Evolutionary conservation across 208 protist species (phyloP), one percentile per base, ranked within the genome.

Genomic region (Leptomonas seymouri): DNA sequence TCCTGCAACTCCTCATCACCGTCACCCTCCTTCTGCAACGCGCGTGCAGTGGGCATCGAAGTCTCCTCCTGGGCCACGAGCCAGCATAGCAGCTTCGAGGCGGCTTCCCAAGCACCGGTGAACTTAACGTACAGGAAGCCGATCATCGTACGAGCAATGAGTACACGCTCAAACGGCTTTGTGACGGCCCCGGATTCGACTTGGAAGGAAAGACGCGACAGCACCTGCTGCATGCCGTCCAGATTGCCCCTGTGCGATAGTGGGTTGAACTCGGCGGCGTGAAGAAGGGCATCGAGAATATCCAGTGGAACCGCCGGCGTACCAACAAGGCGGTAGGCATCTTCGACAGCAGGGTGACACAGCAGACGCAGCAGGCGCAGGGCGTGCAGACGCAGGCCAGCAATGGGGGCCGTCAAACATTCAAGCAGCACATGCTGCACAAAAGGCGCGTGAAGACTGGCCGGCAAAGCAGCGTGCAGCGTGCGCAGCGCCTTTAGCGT

Each of bases 81-180:
- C 34, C 68, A 67, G 41, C 80, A 66, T 15, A 94, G 61, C 20
- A 94, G 80, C 65, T 83, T 78, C 31, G 84, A 62, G 20, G 87
- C 91, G 45, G 85, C 74, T 8, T 75, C 67, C 89, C 89, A 94
- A 21, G 84, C 89, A 15, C 76, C 86, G 16, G 91, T 70, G 70
- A 89, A 97, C 68, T 91, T 90, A 11, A 91, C 57, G 76, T 97
- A 87, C 34, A 94, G 78, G 9, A 97, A 70, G 9, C 91, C 91
- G 12, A 97, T 75, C 84, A 92, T 91, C 18, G 86, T 81, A 41
- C 78, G 77, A 15, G 83, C 84, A 16, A 97, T 76, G 51, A 97
- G 80, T 8, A 85, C 48, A 51, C 85, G 82, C 62, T 81, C 54
- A 1, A 93, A 74, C 20, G 83, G 74, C 61, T 87, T 62, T n/a